Conservation (phyloP, 441 rosid species). For the Raphanus hybrid region DNA sequence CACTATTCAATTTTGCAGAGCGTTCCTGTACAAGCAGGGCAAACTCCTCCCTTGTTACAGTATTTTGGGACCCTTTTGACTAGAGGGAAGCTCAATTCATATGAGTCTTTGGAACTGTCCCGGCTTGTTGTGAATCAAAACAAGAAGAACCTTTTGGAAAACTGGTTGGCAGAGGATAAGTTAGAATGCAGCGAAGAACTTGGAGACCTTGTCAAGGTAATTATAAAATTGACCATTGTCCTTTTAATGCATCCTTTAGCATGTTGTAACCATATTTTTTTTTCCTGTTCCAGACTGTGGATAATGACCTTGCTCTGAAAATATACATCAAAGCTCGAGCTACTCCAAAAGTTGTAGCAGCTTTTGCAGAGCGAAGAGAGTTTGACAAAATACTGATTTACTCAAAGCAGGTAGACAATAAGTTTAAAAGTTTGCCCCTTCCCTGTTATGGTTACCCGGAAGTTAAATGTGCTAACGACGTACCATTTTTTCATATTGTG, state of each 20-base stretch:
- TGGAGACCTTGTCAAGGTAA: conserved; percentile 99
- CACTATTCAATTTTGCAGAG: conserved; percentile 61
- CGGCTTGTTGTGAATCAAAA: conserved; percentile 99
- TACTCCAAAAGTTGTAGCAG: conserved; percentile 99
- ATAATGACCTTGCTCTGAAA: conserved; percentile 98
- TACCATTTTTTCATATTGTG: conserved; percentile 35
- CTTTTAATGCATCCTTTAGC: conserved; percentile 9
- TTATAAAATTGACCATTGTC: conserved; percentile 34
- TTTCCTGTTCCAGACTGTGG: conserved; percentile 81
- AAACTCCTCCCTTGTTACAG: conserved; percentile 97
- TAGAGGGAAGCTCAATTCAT: conserved; percentile 94
- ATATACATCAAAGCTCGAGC: conserved; percentile 99
- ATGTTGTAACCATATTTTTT: conserved; percentile 17
- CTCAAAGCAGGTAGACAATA: conserved; percentile 87
- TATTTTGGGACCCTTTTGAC: conserved; percentile 99
- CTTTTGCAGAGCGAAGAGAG: conserved; percentile 99
- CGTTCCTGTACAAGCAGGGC: conserved; percentile 99
- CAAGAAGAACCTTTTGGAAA: conserved; percentile 97
- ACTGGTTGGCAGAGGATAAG: conserved; percentile 99
- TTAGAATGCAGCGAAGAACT: conserved; percentile 99
- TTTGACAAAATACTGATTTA: conserved; percentile 97
- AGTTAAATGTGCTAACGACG: conserved; percentile 22
- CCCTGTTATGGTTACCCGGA: conserved; percentile 11
- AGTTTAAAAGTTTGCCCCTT: conserved; percentile 7
- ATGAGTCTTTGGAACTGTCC: conserved; percentile 96